These are phyloP conservation scores for Chrysosporium keratinophilum DNA, from an alignment of 2,329 filamentous ascomycete species.

Conservation along the genomic window DNA sequence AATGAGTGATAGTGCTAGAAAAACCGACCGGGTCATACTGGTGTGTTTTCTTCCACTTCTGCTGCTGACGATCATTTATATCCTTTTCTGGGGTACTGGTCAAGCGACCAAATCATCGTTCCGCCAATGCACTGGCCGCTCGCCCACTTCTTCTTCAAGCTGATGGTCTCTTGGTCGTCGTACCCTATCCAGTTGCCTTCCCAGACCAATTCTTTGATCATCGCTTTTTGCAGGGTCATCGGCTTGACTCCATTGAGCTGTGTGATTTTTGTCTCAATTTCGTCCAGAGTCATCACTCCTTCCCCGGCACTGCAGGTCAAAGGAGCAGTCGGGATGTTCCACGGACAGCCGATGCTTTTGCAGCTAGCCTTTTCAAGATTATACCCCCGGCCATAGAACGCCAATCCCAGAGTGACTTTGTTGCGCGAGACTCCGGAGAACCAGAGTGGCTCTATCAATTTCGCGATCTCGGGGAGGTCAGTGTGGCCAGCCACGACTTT, in stretches of 20 bases:
- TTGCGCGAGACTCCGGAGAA: conserved; percentile 16
- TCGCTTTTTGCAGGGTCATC: conserved; percentile 14
- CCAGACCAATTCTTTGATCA: conserved; percentile 22
- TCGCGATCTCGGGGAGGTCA: conserved; percentile 22
- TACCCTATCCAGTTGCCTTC: conserved; percentile 24
- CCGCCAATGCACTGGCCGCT: conserved; percentile 25
- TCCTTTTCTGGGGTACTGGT: conserved; percentile 8
- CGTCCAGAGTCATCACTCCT: conserved; percentile 17
- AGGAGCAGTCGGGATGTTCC: conserved; percentile 12
- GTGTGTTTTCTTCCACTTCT: too few relatives aligned
- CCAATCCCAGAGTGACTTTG: conserved; percentile 21
- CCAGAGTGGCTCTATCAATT: conserved; percentile 25
- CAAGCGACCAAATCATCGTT: conserved; percentile 26
- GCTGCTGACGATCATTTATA: too few relatives aligned
- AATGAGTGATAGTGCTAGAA: too few relatives aligned
- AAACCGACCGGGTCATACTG: too few relatives aligned
- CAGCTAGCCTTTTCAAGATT: conserved; percentile 18
- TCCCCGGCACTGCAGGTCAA: conserved; percentile 20
- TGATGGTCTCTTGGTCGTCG: conserved; percentile 20
- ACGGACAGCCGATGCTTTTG: conserved; percentile 19
- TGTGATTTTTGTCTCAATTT: conserved; percentile 18
- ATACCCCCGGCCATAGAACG: conserved; percentile 23
- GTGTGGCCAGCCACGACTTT: conserved; percentile 13
- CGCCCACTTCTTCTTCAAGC: conserved; percentile 23
- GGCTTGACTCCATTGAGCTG: conserved; percentile 4